These are phyloP conservation scores for Candida orba DNA, from an alignment of 805 yeast genomes.

Conservation along the genomic window DNA sequence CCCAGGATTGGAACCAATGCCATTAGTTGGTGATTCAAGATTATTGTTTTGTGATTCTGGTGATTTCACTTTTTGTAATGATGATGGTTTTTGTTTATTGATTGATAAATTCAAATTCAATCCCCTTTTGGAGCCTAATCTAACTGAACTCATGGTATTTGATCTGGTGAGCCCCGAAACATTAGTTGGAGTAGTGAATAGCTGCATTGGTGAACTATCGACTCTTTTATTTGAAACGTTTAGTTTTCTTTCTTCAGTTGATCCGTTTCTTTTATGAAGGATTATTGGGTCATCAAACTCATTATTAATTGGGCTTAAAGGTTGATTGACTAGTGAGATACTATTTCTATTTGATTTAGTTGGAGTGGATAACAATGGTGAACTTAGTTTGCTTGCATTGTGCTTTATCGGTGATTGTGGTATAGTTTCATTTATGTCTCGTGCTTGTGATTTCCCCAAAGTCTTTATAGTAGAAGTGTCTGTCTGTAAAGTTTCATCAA, in stretches of 20 bases:
- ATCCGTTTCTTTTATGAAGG: not conserved
- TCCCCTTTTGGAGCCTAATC: slow-evolving; percentile 16
- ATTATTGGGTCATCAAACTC: not conserved
- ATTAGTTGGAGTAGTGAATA: not conserved
- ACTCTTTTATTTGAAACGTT: slow-evolving; percentile 1
- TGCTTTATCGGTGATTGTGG: slow-evolving; percentile 5
- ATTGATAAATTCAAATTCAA: slow-evolving; percentile 18
- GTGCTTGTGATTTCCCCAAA: slow-evolving; percentile 8
- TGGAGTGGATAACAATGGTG: slow-evolving; percentile 21
- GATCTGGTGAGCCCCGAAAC: slow-evolving; percentile 14
- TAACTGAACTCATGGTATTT: slow-evolving; percentile 18
- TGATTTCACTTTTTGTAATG: slow-evolving; percentile 6
- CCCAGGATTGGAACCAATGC: not conserved
- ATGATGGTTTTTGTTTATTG: slow-evolving; percentile 7
- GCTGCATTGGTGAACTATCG: not conserved
- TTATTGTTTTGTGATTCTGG: slow-evolving; percentile 3
- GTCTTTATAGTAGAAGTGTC: slow-evolving; percentile 30
- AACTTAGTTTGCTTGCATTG: slow-evolving; percentile 3
- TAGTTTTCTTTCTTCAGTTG: slow-evolving; percentile 1
- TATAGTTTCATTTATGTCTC: not conserved
- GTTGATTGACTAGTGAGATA: slow-evolving; percentile 18
- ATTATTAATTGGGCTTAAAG: slow-evolving; percentile 6
- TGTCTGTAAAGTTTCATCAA: slow-evolving; percentile 26
- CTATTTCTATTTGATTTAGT: slow-evolving; percentile 21
- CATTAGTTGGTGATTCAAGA: not conserved